phyloP scores from a whole-genome alignment of 2,329 filamentous ascomycete species.

The Kalmusia sp. region DNA sequence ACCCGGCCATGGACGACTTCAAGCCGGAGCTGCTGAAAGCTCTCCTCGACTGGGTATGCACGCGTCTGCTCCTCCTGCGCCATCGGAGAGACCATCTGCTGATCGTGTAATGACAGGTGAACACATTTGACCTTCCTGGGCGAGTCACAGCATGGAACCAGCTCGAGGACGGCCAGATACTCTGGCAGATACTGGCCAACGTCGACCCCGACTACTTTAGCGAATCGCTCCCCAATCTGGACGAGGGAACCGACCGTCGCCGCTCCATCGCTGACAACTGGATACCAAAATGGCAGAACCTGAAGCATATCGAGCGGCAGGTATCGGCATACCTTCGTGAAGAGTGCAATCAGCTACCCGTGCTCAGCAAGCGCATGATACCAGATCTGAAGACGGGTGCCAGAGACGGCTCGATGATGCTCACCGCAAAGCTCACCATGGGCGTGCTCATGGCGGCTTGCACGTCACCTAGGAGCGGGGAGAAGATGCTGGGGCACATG shows the following conservation, averaged over 20 bases:
- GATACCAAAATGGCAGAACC: slow-evolving; percentile 61
- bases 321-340: slow-evolving; percentile 58
- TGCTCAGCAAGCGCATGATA: slow-evolving; percentile 48
- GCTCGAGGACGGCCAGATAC: slow-evolving; percentile 54
- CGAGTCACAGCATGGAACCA: slow-evolving; percentile 50
- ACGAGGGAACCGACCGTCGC: slow-evolving; percentile 50
- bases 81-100: slow-evolving; percentile 12
- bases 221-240: slow-evolving; percentile 53
- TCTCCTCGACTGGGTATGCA: slow-evolving; percentile 47
- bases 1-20: slow-evolving; percentile 45
- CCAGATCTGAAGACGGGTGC: slow-evolving; percentile 59
- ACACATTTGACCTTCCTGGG: slow-evolving; percentile 51
- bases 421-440: slow-evolving; percentile 54
- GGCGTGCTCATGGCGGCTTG: slow-evolving; percentile 56
- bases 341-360: slow-evolving; percentile 49
- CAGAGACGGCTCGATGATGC: slow-evolving; percentile 51
- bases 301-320: slow-evolving; percentile 58
- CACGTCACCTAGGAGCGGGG: slow-evolving; percentile 56
- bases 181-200: slow-evolving; percentile 57
- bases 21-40: slow-evolving; percentile 48
- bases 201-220: slow-evolving; percentile 58
- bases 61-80: neutral
- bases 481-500: slow-evolving; percentile 55
- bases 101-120: slow-evolving; percentile 40
- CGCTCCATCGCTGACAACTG: slow-evolving; percentile 51